Evolutionary conservation across 768 basidiomycete species (phyloP).

Genomic region (Panus rudis): DNA sequence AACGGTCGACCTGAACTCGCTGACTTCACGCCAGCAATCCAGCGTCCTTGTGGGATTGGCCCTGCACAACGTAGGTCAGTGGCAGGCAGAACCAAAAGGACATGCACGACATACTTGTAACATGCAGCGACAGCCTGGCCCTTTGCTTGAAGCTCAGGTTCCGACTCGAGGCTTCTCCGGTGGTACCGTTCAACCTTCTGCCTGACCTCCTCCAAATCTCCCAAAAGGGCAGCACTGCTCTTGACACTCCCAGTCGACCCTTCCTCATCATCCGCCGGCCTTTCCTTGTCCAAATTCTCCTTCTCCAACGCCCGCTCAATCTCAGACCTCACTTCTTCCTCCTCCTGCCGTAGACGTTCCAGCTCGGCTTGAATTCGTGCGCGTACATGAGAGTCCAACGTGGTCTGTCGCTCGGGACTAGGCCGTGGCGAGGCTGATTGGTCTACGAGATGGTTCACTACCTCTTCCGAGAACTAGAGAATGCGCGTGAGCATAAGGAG

Average conservation of each 20-base stretch:
- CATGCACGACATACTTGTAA: constrained; percentile 49
- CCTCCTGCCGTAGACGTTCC: constrained; percentile 56
- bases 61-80: constrained; percentile 14
- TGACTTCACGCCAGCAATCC: constrained; percentile 71
- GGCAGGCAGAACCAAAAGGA: background rate
- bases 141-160: constrained; percentile 48
- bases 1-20: constrained; percentile 63
- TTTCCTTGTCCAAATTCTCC: constrained; percentile 81
- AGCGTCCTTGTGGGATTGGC: constrained; percentile 46
- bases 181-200: constrained; percentile 69
- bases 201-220: constrained; percentile 71
- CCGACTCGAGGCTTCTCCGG: constrained; percentile 45
- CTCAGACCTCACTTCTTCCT: constrained; percentile 60
- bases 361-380: constrained; percentile 67
- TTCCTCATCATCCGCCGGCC: constrained; percentile 37
- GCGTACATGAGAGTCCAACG: constrained; percentile 68
- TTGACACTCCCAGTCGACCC: constrained; percentile 35
- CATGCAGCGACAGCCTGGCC: constrained; percentile 63
- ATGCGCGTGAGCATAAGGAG: constrained; percentile 2
- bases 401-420: constrained; percentile 61
- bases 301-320: constrained; percentile 78
- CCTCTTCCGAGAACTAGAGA: constrained; percentile 71
- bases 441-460: constrained; percentile 75
- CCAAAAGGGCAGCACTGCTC: constrained; percentile 56
- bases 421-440: constrained; percentile 50